These are phyloP conservation scores for Alternaria arbusti DNA, from an alignment of 2,329 filamentous ascomycete species.

Conservation along the genomic window DNA sequence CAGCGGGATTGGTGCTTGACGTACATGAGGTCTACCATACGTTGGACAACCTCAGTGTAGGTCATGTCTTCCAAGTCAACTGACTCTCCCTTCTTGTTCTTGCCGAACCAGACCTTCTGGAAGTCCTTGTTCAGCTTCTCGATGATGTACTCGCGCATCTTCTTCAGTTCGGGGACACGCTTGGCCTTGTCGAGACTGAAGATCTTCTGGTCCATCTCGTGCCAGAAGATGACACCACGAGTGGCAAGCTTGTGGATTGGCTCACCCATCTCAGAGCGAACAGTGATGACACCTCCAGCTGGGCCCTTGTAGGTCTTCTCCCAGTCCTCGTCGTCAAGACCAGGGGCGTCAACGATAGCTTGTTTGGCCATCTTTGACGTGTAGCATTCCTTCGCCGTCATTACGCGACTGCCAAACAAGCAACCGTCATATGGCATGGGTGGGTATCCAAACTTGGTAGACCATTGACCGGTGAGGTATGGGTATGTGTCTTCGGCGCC, in stretches of 20 bases:
- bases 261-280: slow-evolving; percentile 98
- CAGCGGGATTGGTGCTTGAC: slow-evolving; percentile 54
- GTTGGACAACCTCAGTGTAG: slow-evolving; percentile 54
- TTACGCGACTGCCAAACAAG: slow-evolving; percentile 56
- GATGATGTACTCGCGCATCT: slow-evolving; percentile 55
- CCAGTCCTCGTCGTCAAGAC: slow-evolving; percentile 54
- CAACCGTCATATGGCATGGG: slow-evolving; percentile 58
- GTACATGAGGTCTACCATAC: slow-evolving; percentile 57
- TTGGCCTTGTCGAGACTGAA: slow-evolving; percentile 91
- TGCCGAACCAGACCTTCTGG: slow-evolving; percentile 58
- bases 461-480: slow-evolving; percentile 56
- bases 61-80: slow-evolving; percentile 59
- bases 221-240: slow-evolving; percentile 94
- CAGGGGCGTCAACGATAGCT: slow-evolving; percentile 53
- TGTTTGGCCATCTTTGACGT: slow-evolving; percentile 54
- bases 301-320: slow-evolving; percentile 66
- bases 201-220: slow-evolving; percentile 98
- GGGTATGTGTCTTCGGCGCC: slow-evolving; percentile 56
- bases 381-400: slow-evolving; percentile 56
- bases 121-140: slow-evolving; percentile 56
- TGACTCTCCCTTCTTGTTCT: slow-evolving; percentile 50
- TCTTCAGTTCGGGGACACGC: slow-evolving; percentile 51
- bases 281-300: slow-evolving; percentile 92
- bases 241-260: slow-evolving; percentile 99
- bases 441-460: slow-evolving; percentile 51